Percentiles rank a stretch among this genome's conserved stretches.
These are phyloP conservation scores for Juglanconis oblonga DNA, from an alignment of 2,329 filamentous ascomycete genomes.

Conservation along the genomic window DNA sequence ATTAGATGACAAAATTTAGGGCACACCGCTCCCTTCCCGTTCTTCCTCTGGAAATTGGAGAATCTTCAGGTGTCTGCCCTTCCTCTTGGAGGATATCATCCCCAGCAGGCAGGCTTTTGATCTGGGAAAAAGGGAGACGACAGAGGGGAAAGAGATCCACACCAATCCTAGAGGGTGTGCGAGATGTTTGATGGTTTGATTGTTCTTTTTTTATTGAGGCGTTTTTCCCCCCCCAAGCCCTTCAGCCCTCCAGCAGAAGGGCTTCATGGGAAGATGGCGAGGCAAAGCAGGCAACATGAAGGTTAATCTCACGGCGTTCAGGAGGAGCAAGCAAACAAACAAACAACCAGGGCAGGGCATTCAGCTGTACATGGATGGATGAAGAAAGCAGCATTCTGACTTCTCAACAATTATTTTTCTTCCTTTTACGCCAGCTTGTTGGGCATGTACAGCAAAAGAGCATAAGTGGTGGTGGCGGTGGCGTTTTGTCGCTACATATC, in stretches of 20 bases:
- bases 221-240: neutral
- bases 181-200: too few species aligned
- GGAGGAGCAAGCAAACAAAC: neutral
- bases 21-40: neutral
- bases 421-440: neutral
- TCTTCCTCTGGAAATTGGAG: too few species aligned
- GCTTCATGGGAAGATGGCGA: neutral
- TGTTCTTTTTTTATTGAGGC: neutral
- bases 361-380: neutral
- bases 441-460: neutral
- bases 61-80: too few species aligned
- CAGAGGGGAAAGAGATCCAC: too few species aligned
- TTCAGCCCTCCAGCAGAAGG: neutral
- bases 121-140: too few species aligned
- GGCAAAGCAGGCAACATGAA: neutral
- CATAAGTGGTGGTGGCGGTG: neutral
- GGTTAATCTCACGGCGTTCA: neutral
- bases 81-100: too few species aligned
- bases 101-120: too few species aligned
- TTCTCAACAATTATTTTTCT: neutral
- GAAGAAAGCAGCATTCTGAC: neutral
- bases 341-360: neutral
- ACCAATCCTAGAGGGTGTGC: too few species aligned
- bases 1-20: neutral
- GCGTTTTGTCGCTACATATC: neutral